Conservation (phyloP, 2,329 filamentous ascomycete species). For the Phyllosticta citribraziliensis region DNA sequence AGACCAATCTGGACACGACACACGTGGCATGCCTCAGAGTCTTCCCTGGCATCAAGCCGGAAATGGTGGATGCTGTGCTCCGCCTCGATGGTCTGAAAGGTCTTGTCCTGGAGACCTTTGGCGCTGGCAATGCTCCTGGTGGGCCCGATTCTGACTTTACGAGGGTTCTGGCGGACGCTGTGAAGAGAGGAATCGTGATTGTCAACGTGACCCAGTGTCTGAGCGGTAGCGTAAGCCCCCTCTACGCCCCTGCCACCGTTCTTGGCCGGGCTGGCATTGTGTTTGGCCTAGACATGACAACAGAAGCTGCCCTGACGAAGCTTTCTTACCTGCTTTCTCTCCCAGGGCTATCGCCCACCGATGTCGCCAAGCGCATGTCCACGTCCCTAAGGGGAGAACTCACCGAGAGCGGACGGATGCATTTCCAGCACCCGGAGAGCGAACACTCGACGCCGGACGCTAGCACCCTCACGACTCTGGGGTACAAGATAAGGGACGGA, state of each 20-base stretch:
- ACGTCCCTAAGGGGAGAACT: conserved; percentile 73
- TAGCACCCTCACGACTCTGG: conserved; percentile 63
- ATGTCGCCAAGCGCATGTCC: conserved; percentile 63
- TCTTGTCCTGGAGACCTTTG: conserved; percentile 83
- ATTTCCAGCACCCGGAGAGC: conserved; percentile 65
- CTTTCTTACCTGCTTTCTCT: conserved; percentile 73
- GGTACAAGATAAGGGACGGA: conserved; percentile 68
- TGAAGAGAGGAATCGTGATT: conserved; percentile 71
- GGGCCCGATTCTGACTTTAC: conserved; percentile 72
- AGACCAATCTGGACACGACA: conserved; percentile 69
- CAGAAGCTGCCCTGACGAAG: conserved; percentile 85
- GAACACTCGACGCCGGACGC: conserved; percentile 44
- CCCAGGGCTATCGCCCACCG: conserved; percentile 51
- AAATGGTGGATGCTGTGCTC: conserved; percentile 82
- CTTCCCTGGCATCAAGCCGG: conserved; percentile 87
- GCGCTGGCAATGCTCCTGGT: conserved; percentile 82
- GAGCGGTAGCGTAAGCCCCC: conserved; percentile 30
- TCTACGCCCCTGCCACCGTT: conserved; percentile 45
- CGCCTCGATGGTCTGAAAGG: conserved; percentile 66
- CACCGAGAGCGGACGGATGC: conserved; percentile 62
- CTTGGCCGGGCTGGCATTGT: conserved; percentile 78
- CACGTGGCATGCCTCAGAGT: conserved; percentile 83
- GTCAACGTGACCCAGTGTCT: conserved; percentile 89
- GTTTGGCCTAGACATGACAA: conserved; percentile 80
- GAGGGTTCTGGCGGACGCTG: conserved; percentile 65